phyloP scores from a whole-genome alignment of 2,329 filamentous ascomycete genomes.

The Cladosporium sp. region DNA sequence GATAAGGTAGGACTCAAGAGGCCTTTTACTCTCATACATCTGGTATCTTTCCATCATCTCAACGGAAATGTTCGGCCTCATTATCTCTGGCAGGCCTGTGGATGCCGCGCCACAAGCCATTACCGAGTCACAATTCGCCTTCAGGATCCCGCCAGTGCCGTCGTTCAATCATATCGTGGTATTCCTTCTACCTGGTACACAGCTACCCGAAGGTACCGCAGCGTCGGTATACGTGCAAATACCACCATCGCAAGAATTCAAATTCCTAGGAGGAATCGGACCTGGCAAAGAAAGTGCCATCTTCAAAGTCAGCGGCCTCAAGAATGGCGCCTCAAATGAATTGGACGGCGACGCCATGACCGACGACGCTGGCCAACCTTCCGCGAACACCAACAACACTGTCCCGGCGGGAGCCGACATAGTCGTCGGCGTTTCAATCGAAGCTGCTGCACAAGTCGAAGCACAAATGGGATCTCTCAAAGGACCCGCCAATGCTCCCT shows the following conservation, averaged over 20 bases:
- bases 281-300: slow-evolving; percentile 88
- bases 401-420: slow-evolving; percentile 43
- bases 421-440: slow-evolving; percentile 77
- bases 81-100: slow-evolving; percentile 58
- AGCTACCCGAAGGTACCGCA: slow-evolving; percentile 69
- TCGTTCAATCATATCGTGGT: slow-evolving; percentile 73
- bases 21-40: no score
- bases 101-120: slow-evolving; percentile 54
- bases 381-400: slow-evolving; percentile 20
- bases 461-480: slow-evolving; percentile 62
- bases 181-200: slow-evolving; percentile 76
- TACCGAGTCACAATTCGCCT: slow-evolving; percentile 59
- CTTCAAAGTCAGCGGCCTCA: slow-evolving; percentile 64
- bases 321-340: slow-evolving; percentile 37
- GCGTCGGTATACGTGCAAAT: slow-evolving; percentile 86
- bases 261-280: slow-evolving; percentile 82
- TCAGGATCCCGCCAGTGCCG: slow-evolving; percentile 58
- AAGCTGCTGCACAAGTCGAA: slow-evolving; percentile 68
- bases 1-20: no score
- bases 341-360: slow-evolving; percentile 49
- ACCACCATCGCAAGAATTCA: slow-evolving; percentile 60
- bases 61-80: slow-evolving; percentile 54
- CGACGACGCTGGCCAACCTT: slow-evolving; percentile 30
- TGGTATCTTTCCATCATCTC: neutral
- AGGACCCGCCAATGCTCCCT: slow-evolving; percentile 24